Evolutionary conservation across 2,329 filamentous ascomycete genomes (phyloP), one percentile per base, ranked within the genome.

Genomic region (Clonostachys solani): DNA sequence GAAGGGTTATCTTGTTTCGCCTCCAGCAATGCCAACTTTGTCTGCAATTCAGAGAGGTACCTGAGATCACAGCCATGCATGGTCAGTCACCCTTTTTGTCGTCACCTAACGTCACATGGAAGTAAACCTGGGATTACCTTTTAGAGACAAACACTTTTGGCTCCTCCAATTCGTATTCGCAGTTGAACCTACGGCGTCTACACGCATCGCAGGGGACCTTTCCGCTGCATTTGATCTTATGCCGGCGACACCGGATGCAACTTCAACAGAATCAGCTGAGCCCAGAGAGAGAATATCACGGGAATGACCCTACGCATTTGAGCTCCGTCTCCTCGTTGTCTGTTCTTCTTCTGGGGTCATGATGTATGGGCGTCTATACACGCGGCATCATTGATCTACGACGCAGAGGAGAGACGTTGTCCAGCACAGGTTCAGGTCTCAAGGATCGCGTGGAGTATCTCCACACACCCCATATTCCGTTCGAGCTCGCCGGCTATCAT

Each of bases 111-210:
- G 43, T 41, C 6, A 54, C 52, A n/a, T 35, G 29, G 46, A 40
- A 17, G 8, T 44, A 38, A 52, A 58, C 45, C 9, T 29, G 2
- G 8, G 23, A 10, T 10, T 52, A 74, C 72, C 69, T 69, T 59
- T 64, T 62, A 15, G 73, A 73, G 5, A 78, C 73, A 5, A 76
- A 55, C 13, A 77, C 62, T 50, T 75, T 76, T 43, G 74, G 68
- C 36, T 73, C 68, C n/a, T 65, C 62, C 35, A 73, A 68, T 38
- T 64, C 61, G 53, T 64, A 65, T 19, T 64, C 55, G 45, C 62
- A 65, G 1, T 56, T 52, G 5, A 64, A 46, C 37, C 61, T 61
- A 18, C 63, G 61, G 45, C 61, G 60, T 23, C 56, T 60, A 45
- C 62, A 65, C 5, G 60, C 63, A 10, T 60, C 58, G 41, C 62